These are phyloP conservation scores for Tubosaeta sp. DNA, from an alignment of 768 basidiomycete genomes.

Conservation along the genomic window DNA sequence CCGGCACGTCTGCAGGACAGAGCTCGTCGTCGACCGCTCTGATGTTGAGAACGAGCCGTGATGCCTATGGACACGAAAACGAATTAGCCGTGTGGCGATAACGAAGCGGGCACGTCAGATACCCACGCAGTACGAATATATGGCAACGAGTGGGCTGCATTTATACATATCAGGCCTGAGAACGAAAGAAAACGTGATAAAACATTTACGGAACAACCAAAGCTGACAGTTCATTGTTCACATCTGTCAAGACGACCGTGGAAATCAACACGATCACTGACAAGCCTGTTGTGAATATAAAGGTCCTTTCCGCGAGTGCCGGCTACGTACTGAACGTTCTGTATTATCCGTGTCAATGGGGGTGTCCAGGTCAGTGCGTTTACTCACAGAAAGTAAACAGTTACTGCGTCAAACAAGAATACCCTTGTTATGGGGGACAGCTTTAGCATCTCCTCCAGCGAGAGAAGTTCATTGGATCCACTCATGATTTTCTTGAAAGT, in stretches of 20 bases:
- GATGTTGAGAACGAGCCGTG: slow-evolving; percentile 20
- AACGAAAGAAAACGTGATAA: neutral
- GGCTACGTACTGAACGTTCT: slow-evolving; percentile 15
- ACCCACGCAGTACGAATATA: slow-evolving; percentile 23
- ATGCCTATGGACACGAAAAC: slow-evolving; percentile 5
- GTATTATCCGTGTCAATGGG: neutral
- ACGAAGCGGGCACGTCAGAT: neutral
- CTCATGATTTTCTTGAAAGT: slow-evolving; percentile 9
- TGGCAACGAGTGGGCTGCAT: slow-evolving; percentile 12
- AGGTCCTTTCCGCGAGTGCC: neutral
- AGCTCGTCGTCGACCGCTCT: slow-evolving; percentile 2
- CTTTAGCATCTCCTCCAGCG: neutral
- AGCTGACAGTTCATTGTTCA: slow-evolving; percentile 9
- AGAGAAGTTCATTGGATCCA: neutral
- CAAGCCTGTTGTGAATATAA: neutral
- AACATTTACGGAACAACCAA: slow-evolving; percentile 14
- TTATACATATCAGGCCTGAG: slow-evolving; percentile 2
- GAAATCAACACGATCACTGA: slow-evolving; percentile 16
- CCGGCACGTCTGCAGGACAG: slow-evolving; percentile 3
- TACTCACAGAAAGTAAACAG: slow-evolving; percentile 17
- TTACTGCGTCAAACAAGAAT: slow-evolving; percentile 11
- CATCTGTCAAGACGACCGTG: slow-evolving; percentile 11
- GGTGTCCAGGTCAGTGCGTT: neutral
- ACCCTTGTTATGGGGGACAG: neutral
- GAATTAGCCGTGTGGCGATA: neutral